These are phyloP conservation scores for Hypoxylon perforatum DNA, from an alignment of 495 filamentous ascomycete genomes.

Conservation along the genomic window DNA sequence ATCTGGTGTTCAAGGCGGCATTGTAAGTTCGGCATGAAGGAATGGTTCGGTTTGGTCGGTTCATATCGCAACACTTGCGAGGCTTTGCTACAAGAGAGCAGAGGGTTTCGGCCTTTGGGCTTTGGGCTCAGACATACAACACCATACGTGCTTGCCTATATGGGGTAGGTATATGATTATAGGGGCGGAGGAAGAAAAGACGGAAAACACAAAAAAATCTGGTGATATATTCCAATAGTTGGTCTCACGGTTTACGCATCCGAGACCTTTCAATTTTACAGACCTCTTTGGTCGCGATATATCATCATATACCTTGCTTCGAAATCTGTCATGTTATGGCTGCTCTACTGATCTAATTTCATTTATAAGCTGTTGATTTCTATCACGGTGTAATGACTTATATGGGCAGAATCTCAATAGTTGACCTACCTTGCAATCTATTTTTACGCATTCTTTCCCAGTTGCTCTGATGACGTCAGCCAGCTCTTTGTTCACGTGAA, in stretches of 20 bases:
- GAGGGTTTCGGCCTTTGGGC: not conserved
- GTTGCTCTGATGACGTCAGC: too few relatives aligned
- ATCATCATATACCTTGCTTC: constrained; percentile 31
- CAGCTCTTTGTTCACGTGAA: constrained; percentile 28
- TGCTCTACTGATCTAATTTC: not conserved
- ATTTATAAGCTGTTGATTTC: too few relatives aligned
- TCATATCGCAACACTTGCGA: constrained; percentile 17
- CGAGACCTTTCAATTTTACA: constrained; percentile 39
- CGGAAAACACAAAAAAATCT: constrained; percentile 37
- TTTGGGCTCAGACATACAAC: not conserved
- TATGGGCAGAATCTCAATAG: too few relatives aligned
- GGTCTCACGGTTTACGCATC: constrained; percentile 14
- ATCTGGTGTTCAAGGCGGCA: constrained; percentile 33
- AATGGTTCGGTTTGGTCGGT: constrained; percentile 16
- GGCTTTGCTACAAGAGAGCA: constrained; percentile 13
- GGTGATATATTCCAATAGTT: constrained; percentile 41
- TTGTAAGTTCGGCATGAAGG: constrained; percentile 23
- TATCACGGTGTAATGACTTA: too few relatives aligned
- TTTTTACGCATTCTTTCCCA: too few relatives aligned
- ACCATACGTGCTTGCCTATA: not conserved
- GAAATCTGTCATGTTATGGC: not conserved
- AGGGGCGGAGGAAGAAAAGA: constrained; percentile 7
- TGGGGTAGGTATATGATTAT: constrained; percentile 1
- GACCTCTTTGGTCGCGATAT: constrained; percentile 42
- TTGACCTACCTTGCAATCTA: too few relatives aligned